Evolutionary conservation across 345 rosid genomes (phyloP).

Genomic region (Brassica cretica): DNA sequence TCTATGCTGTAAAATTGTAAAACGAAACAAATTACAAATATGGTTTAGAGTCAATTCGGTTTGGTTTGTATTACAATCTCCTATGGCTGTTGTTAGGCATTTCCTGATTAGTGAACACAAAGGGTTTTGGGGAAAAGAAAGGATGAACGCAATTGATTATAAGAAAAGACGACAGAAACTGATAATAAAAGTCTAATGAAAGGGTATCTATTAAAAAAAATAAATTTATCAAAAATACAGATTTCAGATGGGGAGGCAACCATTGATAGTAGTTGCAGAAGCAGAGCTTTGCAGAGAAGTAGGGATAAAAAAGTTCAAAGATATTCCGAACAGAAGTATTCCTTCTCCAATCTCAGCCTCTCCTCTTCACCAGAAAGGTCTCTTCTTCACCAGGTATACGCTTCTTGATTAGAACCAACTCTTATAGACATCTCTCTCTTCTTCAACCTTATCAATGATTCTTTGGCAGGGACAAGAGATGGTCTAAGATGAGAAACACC

Average conservation of each 20-base stretch:
- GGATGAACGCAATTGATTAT: neutral
- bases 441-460: neutral
- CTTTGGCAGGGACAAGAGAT: slow-evolving; percentile 65
- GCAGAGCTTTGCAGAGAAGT: slow-evolving; percentile 86
- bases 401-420: neutral
- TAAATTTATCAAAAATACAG: slow-evolving; percentile 39
- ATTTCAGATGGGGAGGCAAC: slow-evolving; percentile 98
- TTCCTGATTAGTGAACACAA: neutral
- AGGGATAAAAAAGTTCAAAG: slow-evolving; percentile 88
- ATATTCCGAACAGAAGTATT: slow-evolving; percentile 80
- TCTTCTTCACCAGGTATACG: slow-evolving; percentile 87
- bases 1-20: neutral
- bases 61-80: neutral
- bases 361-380: slow-evolving; percentile 93
- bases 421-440: neutral
- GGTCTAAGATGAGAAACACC: slow-evolving; percentile 89
- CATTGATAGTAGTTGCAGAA: slow-evolving; percentile 77
- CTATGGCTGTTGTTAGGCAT: neutral
- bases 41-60: neutral
- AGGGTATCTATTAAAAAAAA: neutral
- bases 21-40: neutral
- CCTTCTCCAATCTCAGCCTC: slow-evolving; percentile 93
- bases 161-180: neutral
- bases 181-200: neutral
- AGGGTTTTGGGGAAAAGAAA: no score